A percentile compares a stretch with the other conserved stretches of the same genome.
These are phyloP conservation scores for Anthoceros angustus DNA, from an alignment of 225 moss, liverwort and hornwort genomes.

Conservation along the genomic window DNA sequence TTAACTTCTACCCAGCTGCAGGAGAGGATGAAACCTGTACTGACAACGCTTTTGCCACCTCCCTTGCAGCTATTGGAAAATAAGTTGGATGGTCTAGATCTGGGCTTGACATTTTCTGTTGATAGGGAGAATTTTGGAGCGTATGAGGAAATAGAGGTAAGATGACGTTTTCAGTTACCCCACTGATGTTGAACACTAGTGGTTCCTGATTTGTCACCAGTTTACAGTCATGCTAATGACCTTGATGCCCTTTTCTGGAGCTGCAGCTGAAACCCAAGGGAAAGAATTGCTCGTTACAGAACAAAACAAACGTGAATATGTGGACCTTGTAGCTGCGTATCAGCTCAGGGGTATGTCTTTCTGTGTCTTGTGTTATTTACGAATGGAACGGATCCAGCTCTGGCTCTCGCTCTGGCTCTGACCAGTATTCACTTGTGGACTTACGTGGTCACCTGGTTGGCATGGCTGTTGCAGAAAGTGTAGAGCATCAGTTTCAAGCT, in stretches of 20 bases:
- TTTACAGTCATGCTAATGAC: neutral
- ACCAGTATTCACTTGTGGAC: no score
- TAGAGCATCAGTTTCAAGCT: conserved; percentile 84
- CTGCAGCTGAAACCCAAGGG: conserved; percentile 77
- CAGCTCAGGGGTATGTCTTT: conserved; percentile 61
- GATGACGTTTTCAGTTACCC: neutral
- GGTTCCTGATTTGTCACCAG: neutral
- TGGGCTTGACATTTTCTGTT: conserved; percentile 82
- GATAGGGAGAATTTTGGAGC: conserved; percentile 98
- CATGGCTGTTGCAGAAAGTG: conserved; percentile 56
- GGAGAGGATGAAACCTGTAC: neutral
- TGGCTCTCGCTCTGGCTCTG: neutral
- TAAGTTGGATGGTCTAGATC: conserved; percentile 83
- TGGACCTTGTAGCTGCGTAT: conserved; percentile 91
- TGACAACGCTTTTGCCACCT: neutral
- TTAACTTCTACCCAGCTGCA: neutral
- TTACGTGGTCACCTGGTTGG: neutral
- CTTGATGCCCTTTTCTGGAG: neutral
- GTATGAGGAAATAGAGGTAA: conserved; percentile 96
- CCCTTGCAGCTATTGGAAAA: conserved; percentile 83
- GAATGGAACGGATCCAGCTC: neutral
- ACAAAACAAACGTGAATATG: conserved; percentile 94
- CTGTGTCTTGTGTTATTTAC: neutral
- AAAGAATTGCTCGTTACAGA: conserved; percentile 62
- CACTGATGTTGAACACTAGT: neutral